Percentiles rank a stretch among this genome's conserved stretches.
Evolutionary conservation across 805 yeast species (phyloP).

Genomic region (Lipomyces yamanashiensis): DNA sequence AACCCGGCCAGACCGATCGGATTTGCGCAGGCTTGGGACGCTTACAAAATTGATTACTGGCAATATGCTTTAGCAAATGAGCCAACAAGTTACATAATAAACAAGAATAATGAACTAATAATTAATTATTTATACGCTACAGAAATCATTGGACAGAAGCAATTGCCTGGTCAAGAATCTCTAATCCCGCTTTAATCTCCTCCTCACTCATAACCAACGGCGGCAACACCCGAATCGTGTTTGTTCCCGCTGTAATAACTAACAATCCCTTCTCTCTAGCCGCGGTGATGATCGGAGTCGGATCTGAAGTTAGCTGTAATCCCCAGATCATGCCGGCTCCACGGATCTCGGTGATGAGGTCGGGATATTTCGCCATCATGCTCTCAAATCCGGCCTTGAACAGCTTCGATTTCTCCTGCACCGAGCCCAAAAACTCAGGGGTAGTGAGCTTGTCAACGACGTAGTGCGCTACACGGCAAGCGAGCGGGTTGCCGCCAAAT

Average conservation of each 20-base stretch:
- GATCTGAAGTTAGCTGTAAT: slow-evolving; percentile 70
- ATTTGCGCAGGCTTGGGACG: neutral
- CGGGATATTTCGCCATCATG: slow-evolving; percentile 60
- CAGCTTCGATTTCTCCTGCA: slow-evolving; percentile 61
- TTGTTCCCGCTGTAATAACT: slow-evolving; percentile 89
- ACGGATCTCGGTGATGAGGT: slow-evolving; percentile 68
- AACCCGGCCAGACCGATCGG: neutral
- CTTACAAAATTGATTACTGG: too few species aligned
- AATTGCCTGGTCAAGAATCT: slow-evolving; percentile 45
- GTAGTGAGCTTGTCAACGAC: slow-evolving; percentile 73
- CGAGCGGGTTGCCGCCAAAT: slow-evolving; percentile 96
- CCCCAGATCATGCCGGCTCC: slow-evolving; percentile 92
- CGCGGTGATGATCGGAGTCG: slow-evolving; percentile 61
- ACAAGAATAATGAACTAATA: neutral
- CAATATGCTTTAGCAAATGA: too few species aligned
- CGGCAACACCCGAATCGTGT: slow-evolving; percentile 89
- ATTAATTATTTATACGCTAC: neutral
- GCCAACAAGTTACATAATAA: too few species aligned
- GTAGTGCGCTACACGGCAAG: slow-evolving; percentile 75
- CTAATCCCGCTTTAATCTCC: slow-evolving; percentile 70
- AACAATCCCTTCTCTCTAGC: slow-evolving; percentile 82
- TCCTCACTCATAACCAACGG: slow-evolving; percentile 81
- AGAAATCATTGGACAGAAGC: neutral
- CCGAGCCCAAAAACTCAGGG: slow-evolving; percentile 62
- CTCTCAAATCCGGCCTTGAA: slow-evolving; percentile 51